A percentile compares a stretch with the other conserved stretches of the same genome.
These are phyloP conservation scores for Zelonia costaricensis DNA, from an alignment of 208 protist genomes.

Conservation along the genomic window DNA sequence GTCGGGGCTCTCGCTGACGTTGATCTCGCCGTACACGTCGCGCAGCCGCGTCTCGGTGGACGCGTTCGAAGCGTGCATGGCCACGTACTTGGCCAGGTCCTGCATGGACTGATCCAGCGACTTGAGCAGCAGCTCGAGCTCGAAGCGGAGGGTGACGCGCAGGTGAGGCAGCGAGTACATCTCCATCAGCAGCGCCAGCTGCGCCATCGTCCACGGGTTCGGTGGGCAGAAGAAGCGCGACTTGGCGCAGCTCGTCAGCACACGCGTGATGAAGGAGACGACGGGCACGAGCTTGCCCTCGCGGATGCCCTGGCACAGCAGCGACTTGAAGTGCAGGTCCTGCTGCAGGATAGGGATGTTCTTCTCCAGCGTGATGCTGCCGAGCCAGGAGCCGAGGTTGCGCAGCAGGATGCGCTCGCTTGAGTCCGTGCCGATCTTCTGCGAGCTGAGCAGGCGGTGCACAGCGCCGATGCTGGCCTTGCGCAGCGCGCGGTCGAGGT, in stretches of 20 bases:
- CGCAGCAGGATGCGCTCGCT: conserved; percentile 96
- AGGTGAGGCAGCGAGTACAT: conserved; percentile 96
- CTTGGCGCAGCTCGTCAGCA: conserved; percentile 82
- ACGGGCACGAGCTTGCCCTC: conserved; percentile 94
- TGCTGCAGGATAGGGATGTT: conserved; percentile 97
- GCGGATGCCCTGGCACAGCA: conserved; percentile 95
- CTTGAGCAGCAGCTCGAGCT: conserved; percentile 93
- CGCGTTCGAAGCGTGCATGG: conserved; percentile 36
- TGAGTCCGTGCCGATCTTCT: conserved; percentile 92
- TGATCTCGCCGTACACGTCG: conserved; percentile 67
- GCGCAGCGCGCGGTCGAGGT: conserved; percentile 86
- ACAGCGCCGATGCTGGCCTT: conserved; percentile 85
- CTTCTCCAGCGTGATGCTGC: conserved; percentile 96
- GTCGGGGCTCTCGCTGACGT: conserved; percentile 73
- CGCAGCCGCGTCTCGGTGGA: conserved; percentile 41
- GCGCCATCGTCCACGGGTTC: conserved; percentile 98
- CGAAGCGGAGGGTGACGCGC: conserved; percentile 98
- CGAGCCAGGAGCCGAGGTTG: conserved; percentile 98
- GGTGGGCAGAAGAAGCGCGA: conserved; percentile 96
- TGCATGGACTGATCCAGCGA: conserved; percentile 63
- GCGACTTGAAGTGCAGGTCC: conserved; percentile 95
- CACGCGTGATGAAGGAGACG: conserved; percentile 97
- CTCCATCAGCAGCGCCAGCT: conserved; percentile 93
- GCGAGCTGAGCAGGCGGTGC: conserved; percentile 89
- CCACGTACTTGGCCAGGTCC: conserved; percentile 58